phyloP scores from a whole-genome alignment of 495 filamentous ascomycete genomes.

The Parathielavia hyrcaniae region DNA sequence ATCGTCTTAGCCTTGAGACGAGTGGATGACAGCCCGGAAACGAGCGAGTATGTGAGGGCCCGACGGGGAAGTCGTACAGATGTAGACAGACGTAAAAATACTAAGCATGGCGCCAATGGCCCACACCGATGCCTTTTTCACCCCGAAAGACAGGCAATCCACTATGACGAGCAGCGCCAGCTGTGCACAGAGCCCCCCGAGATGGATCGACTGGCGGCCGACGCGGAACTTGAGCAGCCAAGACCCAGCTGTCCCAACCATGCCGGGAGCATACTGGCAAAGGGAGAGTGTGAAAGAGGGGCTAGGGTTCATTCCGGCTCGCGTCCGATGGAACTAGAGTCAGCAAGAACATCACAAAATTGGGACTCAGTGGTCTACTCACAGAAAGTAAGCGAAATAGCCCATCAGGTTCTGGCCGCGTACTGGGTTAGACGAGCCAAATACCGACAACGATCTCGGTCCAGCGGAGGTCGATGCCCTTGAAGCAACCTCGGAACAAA shows the following conservation, averaged over 20 bases:
- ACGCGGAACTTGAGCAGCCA: constrained; percentile 47
- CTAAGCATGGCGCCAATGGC: constrained; percentile 46
- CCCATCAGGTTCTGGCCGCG: constrained; percentile 63
- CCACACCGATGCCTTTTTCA: constrained; percentile 25
- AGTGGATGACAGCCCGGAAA: constrained; percentile 50
- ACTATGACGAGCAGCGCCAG: constrained; percentile 37
- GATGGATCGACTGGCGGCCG: constrained; percentile 49
- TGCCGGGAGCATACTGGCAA: constrained; percentile 42
- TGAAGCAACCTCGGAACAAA: constrained; percentile 63
- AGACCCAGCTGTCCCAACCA: constrained; percentile 45
- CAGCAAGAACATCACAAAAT: not conserved
- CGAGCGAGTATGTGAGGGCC: constrained; percentile 51
- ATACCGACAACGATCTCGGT: constrained; percentile 60
- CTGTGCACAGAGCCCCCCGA: constrained; percentile 38
- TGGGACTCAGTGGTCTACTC: not conserved
- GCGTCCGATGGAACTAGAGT: constrained; percentile 27
- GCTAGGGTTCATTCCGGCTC: constrained; percentile 52
- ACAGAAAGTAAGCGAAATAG: constrained; percentile 63
- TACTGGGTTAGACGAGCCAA: constrained; percentile 64
- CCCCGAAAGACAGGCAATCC: constrained; percentile 30
- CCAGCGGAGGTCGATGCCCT: constrained; percentile 56
- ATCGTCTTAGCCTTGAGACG: constrained; percentile 51
- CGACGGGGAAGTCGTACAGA: constrained; percentile 50
- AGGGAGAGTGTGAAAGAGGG: constrained; percentile 48
- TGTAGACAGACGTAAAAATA: constrained; percentile 49